Base-by-base conservation (phyloP, 108 stramenopile genomes). In the Bacterosira constricta region DNA sequence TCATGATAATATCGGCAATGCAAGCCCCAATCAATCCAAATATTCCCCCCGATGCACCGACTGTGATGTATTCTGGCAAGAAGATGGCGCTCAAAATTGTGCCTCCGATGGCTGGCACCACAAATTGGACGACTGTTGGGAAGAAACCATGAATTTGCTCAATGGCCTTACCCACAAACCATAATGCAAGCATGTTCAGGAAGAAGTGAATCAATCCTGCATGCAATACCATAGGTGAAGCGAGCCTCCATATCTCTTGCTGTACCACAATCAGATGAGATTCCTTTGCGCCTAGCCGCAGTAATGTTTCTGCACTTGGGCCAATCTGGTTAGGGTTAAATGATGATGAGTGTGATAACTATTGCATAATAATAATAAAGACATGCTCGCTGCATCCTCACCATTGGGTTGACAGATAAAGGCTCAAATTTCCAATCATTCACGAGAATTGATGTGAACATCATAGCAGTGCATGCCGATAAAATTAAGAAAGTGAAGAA, bases 131-230 rank as follows among this genome's bases (percentile, higher is more conserved):
- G n/a, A 83, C 73, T 9, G 88, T 85, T 1, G 85, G 82, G 32
- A 83, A 44, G 45, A 76, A 82, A 26, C 97, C 97, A 74, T 96
- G 96, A 46, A 75, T 93, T 27, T 82, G 73, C 82, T 98, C 97
- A 70, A 96, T 80, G 42, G 93, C 94, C n/a, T 61, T 80, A 4
- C 97, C 95, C 3, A 98, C 86, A 69, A 91, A 94, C 87, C 93
- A 87, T 15, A 97, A 71, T 9, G 90, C 95, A 6, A 95, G 47
- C 90, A 97, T 92, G 60, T 98, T 98, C 57, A 95, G 66, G 25
- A 96, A 17, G 63, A 88, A 94, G 73, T 98, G 98, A 0, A 98
- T 88, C 30, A 98, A 53, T 23, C 98, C 98, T n/a, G 96, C 97
- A 82, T 98, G 98, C 21, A 98, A 84, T 55, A 97, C 81, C 65